A percentile compares a stretch with the other conserved stretches of the same genome.
These are phyloP conservation scores for Kurtzmaniella natalensis DNA, from an alignment of 1,139 yeast species.

Conservation along the genomic window DNA sequence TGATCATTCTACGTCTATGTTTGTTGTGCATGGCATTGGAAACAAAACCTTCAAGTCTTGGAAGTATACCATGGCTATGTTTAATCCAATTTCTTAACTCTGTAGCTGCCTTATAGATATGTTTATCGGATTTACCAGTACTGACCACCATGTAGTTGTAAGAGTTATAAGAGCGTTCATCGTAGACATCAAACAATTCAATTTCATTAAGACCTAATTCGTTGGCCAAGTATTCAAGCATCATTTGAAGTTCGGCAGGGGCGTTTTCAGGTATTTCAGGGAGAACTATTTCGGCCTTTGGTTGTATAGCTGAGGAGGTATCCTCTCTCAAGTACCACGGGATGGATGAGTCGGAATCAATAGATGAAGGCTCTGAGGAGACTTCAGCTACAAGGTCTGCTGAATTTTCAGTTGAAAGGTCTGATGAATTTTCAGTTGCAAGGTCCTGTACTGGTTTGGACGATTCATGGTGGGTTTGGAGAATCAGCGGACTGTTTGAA, in stretches of 20 bases:
- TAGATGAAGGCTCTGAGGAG: too few relatives aligned
- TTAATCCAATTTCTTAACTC: slow-evolving; percentile 45
- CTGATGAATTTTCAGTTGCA: not conserved
- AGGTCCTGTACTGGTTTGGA: too few relatives aligned
- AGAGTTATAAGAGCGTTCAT: slow-evolving; percentile 37
- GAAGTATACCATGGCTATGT: slow-evolving; percentile 28
- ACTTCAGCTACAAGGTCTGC: too few relatives aligned
- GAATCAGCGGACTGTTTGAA: too few relatives aligned
- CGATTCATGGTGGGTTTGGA: too few relatives aligned
- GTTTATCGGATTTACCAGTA: slow-evolving; percentile 78
- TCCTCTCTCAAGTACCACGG: slow-evolving; percentile 67
- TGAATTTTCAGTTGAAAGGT: not conserved
- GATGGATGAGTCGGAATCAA: too few relatives aligned
- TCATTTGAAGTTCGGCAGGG: slow-evolving; percentile 45
- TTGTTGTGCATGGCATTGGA: slow-evolving; percentile 56
- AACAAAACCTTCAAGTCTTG: slow-evolving; percentile 68
- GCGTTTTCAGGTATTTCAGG: slow-evolving; percentile 53
- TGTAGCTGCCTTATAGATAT: slow-evolving; percentile 65
- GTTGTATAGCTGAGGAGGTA: slow-evolving; percentile 34
- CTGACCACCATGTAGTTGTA: slow-evolving; percentile 57
- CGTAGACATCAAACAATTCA: slow-evolving; percentile 48
- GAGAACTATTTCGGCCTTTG: slow-evolving; percentile 27
- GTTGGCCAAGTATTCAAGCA: slow-evolving; percentile 45
- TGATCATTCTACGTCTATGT: slow-evolving; percentile 58
- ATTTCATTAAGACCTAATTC: slow-evolving; percentile 67